Conservation (phyloP, 352 stramenopile species). For the Phytophthora hibernalis region DNA sequence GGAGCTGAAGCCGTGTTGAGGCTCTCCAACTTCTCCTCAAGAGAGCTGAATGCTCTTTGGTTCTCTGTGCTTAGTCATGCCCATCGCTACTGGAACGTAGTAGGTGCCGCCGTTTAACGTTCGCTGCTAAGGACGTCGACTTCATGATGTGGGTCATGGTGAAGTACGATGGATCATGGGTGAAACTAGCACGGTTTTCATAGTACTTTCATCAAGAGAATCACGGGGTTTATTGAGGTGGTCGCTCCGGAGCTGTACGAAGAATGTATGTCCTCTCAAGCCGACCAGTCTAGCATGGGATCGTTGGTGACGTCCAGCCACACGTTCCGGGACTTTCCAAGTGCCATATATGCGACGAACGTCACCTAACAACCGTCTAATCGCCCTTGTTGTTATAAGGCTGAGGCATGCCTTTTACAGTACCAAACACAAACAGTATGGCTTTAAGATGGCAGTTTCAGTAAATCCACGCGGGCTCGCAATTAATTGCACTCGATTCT, state of each 20-base stretch:
- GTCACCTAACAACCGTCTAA: slow-evolving; percentile 1
- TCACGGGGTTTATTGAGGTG: background rate
- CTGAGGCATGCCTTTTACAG: slow-evolving; percentile 4
- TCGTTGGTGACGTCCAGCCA: background rate
- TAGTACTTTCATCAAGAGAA: background rate
- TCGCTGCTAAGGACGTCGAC: background rate
- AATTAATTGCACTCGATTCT: background rate
- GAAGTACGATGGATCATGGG: slow-evolving; percentile 1
- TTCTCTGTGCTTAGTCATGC: background rate
- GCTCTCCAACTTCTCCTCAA: background rate
- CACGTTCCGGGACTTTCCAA: background rate
- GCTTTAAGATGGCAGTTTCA: background rate
- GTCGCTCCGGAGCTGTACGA: background rate
- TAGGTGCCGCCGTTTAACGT: background rate
- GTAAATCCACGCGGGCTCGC: background rate
- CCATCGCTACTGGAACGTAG: slow-evolving; percentile 9
- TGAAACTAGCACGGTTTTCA: background rate
- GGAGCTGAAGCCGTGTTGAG: background rate
- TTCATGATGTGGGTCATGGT: background rate
- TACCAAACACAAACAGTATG: background rate
- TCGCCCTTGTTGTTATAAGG: background rate
- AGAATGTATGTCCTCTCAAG: background rate
- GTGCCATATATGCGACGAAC: background rate
- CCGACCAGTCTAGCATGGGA: background rate
- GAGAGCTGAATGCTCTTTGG: background rate